Conservation (phyloP, 2,329 filamentous ascomycete genomes). For the Fonsecaea multimorphosa region DNA sequence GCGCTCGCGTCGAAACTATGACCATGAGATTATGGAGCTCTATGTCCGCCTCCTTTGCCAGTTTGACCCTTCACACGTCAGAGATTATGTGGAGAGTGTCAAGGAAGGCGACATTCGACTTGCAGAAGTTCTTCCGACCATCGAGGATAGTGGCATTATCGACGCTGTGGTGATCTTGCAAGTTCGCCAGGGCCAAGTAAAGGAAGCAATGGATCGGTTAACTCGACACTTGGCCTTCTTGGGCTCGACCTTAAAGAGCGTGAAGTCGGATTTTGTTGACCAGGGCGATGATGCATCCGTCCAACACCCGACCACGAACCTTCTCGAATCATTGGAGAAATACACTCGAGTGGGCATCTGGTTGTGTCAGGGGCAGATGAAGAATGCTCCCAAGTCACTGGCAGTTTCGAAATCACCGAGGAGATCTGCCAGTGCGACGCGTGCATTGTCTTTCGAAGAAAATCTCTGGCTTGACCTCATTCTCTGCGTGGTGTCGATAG, state of each 20-base stretch:
- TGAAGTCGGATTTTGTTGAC: constrained; percentile 52
- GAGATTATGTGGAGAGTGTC: constrained; percentile 78
- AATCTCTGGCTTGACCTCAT: constrained; percentile 70
- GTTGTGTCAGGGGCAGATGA: constrained; percentile 85
- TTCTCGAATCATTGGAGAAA: constrained; percentile 80
- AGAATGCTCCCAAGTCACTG: constrained; percentile 46
- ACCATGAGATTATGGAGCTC: constrained; percentile 72
- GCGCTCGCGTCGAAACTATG: constrained; percentile 33
- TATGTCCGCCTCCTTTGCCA: constrained; percentile 92
- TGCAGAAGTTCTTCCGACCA: constrained; percentile 79
- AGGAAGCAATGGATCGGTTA: constrained; percentile 82
- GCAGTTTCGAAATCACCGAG: constrained; percentile 46
- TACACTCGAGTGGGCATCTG: constrained; percentile 93
- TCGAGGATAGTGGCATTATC: constrained; percentile 87
- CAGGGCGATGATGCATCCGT: constrained; percentile 63
- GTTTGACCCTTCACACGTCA: constrained; percentile 81
- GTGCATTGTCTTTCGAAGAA: constrained; percentile 66
- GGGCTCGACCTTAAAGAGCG: constrained; percentile 68
- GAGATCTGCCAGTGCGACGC: constrained; percentile 54
- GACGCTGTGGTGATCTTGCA: constrained; percentile 92
- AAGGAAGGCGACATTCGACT: constrained; percentile 79
- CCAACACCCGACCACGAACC: constrained; percentile 71
- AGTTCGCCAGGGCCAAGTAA: constrained; percentile 82
- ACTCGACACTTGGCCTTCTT: constrained; percentile 80
- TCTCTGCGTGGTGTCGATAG: constrained; percentile 67